phyloP scores from a whole-genome alignment of 2,329 filamentous ascomycete species.

The Eurotiales sp. region DNA sequence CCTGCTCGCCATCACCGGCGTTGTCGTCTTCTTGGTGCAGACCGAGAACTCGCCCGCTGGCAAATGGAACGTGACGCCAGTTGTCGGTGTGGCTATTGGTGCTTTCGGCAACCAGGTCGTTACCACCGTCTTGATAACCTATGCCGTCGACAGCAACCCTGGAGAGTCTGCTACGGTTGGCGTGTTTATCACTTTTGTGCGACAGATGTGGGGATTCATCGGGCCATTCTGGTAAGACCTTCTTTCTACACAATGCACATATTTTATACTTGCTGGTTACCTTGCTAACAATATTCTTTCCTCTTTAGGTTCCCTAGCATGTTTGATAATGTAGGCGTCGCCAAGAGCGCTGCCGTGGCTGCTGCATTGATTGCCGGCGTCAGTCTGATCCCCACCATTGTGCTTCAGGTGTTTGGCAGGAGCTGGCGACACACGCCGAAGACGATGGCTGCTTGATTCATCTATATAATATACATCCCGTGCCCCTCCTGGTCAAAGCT shows the following conservation, averaged over 20 bases:
- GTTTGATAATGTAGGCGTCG: conserved; percentile 32
- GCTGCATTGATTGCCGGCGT: conserved; percentile 28
- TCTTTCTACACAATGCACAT: too few relatives aligned
- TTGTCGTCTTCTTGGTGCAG: conserved; percentile 55
- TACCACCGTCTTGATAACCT: conserved; percentile 59
- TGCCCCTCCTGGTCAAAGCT: too few relatives aligned
- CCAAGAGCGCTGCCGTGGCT: conserved; percentile 26
- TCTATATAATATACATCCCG: too few relatives aligned
- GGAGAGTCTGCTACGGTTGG: conserved; percentile 31
- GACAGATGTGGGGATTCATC: conserved; percentile 30
- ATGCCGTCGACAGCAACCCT: conserved; percentile 9
- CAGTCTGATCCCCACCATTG: conserved; percentile 19
- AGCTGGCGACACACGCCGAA: conserved; percentile 1
- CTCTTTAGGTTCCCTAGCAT: conserved; percentile 30
- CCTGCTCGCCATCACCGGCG: conserved; percentile 42
- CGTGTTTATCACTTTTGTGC: conserved; percentile 12
- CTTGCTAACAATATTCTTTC: not conserved
- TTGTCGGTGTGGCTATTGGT: conserved; percentile 52
- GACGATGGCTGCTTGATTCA: not conserved
- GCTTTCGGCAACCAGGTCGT: conserved; percentile 59
- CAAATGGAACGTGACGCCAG: conserved; percentile 54
- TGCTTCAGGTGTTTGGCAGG: not conserved
- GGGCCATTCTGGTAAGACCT: conserved; percentile 40
- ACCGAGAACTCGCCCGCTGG: conserved; percentile 41
- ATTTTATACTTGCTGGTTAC: conserved; percentile 20